Evolutionary conservation across 2,329 filamentous ascomycete genomes (phyloP).

Genomic region (Coniella vitis): DNA sequence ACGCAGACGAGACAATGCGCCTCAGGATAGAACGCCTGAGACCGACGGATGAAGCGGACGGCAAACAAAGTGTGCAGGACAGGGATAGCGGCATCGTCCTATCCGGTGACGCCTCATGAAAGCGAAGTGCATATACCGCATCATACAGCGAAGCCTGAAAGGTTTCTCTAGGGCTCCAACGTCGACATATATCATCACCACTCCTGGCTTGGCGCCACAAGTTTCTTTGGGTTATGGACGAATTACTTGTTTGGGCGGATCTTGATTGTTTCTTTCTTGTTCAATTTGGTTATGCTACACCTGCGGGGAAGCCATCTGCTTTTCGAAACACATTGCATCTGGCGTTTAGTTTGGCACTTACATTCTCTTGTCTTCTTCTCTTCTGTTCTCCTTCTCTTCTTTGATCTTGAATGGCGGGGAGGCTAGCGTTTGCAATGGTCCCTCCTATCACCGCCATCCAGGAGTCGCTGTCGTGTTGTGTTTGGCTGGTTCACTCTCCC

Average conservation of each 20-base stretch:
- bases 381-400: background rate
- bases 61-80: constrained; percentile 13
- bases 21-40: constrained; percentile 13
- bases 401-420: background rate
- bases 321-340: constrained; percentile 2
- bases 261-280: no score
- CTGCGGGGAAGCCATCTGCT: constrained; percentile 1
- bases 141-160: no score
- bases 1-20: constrained; percentile 14
- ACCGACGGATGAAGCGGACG: constrained; percentile 1
- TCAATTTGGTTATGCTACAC: background rate
- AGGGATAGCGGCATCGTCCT: constrained; percentile 16
- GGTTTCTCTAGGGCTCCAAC: no score
- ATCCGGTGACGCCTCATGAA: constrained; percentile 11
- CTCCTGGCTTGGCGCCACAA: background rate
- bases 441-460: background rate
- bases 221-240: constrained; percentile 2
- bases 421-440: background rate
- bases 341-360: constrained; percentile 5
- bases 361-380: background rate
- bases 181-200: no score
- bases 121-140: background rate
- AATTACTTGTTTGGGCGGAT: background rate
- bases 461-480: background rate
- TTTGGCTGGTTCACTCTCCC: constrained; percentile 3